Evolutionary conservation across 306 rosid genomes (phyloP).

Genomic region (Ammopiptanthus mongolicus): DNA sequence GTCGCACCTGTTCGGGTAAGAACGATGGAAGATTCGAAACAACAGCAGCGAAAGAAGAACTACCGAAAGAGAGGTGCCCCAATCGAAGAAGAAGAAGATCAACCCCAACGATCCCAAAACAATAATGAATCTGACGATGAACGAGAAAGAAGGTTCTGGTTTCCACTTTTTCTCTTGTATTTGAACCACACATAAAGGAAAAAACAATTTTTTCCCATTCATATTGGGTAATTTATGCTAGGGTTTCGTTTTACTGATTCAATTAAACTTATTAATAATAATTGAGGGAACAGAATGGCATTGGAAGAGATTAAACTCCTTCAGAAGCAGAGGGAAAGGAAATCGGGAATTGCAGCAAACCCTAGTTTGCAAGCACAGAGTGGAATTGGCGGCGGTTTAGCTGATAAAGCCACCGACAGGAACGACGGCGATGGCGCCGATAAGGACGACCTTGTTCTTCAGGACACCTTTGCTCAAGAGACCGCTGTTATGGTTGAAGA

Average conservation of each 20-base stretch:
- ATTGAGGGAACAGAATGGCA: constrained; percentile 46
- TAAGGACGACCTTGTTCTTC: constrained; percentile 87
- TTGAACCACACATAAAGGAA: not conserved
- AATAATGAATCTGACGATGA: constrained; percentile 54
- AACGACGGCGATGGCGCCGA: constrained; percentile 50
- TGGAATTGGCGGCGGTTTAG: constrained; percentile 17
- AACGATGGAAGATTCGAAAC: constrained; percentile 31
- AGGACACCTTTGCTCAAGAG: constrained; percentile 91
- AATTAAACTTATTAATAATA: not conserved
- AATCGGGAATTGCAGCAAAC: constrained; percentile 75
- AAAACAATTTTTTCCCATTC: not conserved
- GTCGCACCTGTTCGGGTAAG: not conserved
- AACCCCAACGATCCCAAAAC: not conserved
- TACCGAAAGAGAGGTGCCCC: constrained; percentile 57
- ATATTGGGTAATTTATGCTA: not conserved
- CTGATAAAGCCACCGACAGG: constrained; percentile 32
- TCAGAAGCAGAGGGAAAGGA: constrained; percentile 90
- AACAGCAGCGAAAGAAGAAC: constrained; percentile 45
- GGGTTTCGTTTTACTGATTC: constrained; percentile 6
- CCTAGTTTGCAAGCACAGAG: constrained; percentile 24
- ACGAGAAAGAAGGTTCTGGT: constrained; percentile 59
- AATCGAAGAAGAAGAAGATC: constrained; percentile 23
- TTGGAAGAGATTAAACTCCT: constrained; percentile 91
- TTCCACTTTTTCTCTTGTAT: not conserved
- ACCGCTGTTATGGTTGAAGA: constrained; percentile 87